phyloP scores from a whole-genome alignment of 139 green algal genomes.

The Chlorella vulgaris region DNA sequence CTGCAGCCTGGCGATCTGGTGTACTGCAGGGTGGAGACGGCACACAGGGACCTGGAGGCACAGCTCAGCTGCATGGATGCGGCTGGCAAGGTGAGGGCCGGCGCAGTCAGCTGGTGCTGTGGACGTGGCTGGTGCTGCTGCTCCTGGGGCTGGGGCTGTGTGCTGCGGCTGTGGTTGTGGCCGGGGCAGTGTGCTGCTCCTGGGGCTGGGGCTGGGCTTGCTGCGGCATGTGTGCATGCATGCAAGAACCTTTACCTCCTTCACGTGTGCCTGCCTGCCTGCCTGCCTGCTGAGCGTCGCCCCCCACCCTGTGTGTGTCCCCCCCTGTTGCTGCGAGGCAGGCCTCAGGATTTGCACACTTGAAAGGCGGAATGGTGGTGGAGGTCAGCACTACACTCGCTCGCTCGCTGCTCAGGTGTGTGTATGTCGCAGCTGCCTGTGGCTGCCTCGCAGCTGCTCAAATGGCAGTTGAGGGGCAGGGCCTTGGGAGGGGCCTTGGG shows the following conservation, averaged over 20 bases:
- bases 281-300: neutral
- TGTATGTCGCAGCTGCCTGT: neutral
- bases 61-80: constrained; percentile 74
- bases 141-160: neutral
- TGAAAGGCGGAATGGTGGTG: constrained; percentile 68
- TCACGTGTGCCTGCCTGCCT: neutral
- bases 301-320: neutral
- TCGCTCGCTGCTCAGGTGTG: constrained; percentile 53
- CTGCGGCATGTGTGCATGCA: too few relatives aligned
- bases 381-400: constrained; percentile 40
- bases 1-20: constrained; percentile 77
- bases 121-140: neutral
- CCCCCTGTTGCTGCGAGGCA: constrained; percentile 10
- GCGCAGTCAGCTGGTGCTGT: neutral
- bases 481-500: too few relatives aligned
- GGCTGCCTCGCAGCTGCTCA: too few relatives aligned
- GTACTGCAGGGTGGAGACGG: constrained; percentile 70
- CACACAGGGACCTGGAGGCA: constrained; percentile 70
- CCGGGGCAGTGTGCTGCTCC: neutral
- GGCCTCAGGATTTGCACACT: constrained; percentile 67
- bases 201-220: too few relatives aligned
- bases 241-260: too few relatives aligned
- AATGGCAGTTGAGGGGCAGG: too few relatives aligned
- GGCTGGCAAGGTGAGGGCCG: constrained; percentile 47
- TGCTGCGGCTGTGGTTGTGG: neutral